Evolutionary conservation across 2,329 filamentous ascomycete genomes (phyloP).

Genomic region (Aspergillus sp.): DNA sequence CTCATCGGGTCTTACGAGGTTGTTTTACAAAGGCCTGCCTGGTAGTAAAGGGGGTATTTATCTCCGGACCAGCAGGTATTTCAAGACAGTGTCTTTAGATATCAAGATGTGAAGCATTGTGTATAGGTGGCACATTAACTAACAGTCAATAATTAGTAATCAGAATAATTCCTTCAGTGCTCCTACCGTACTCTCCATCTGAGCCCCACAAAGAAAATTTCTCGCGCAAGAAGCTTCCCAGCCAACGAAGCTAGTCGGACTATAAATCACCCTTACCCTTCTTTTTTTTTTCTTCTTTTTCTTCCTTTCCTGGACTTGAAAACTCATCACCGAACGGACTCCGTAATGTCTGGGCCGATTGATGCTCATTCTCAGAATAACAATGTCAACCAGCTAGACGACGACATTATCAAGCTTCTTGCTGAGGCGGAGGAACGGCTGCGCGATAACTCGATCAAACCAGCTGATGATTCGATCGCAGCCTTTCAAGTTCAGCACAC

Average conservation of each 20-base stretch:
- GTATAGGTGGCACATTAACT: not conserved
- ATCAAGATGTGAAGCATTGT: not conserved
- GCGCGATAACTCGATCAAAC: conserved; percentile 26
- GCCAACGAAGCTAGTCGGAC: not conserved
- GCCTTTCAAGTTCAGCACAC: not conserved
- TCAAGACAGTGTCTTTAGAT: too few species aligned
- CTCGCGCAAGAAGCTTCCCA: not conserved
- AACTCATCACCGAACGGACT: not conserved
- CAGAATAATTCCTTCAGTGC: not conserved
- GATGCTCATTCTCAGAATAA: not conserved
- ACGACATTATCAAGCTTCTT: conserved; percentile 67
- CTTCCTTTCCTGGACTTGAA: not conserved
- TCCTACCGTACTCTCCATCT: too few species aligned
- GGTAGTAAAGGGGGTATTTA: too few species aligned
- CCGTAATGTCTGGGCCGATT: not conserved
- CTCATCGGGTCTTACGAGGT: too few species aligned
- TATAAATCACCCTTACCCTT: conserved; percentile 5
- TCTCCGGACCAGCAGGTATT: too few species aligned
- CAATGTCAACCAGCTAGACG: conserved; percentile 60
- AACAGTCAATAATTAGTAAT: not conserved
- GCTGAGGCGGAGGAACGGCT: conserved; percentile 66
- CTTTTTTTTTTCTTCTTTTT: not conserved
- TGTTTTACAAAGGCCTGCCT: too few species aligned
- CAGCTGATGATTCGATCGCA: not conserved
- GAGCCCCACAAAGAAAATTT: conserved; percentile 13